Evolutionary conservation across 2,329 filamentous ascomycete species (phyloP), one percentile per base, ranked within the genome.

Genomic region (Phaeoacremonium minimum): DNA sequence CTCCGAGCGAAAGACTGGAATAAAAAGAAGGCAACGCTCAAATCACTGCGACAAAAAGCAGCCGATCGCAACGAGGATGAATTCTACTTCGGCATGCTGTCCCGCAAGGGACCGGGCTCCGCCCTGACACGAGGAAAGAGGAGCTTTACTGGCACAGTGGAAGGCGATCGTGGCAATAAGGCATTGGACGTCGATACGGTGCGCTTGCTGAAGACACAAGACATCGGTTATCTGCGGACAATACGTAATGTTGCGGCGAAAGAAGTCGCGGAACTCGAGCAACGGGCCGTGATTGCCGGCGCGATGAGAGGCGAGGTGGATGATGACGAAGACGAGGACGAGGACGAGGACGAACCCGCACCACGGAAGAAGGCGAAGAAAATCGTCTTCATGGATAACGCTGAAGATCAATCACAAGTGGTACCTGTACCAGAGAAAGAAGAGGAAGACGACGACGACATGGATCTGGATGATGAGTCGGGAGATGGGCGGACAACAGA

Each of bases 11-110:
- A 72, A 47, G 80, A 85, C 55, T 80, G 77, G 68, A 79, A 78
- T 53, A 71, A 73, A 58, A 85, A 85, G 52, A 78, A 85, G 55
- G 57, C 61, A 1, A 67, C 73, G 36, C 71, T 85, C 42, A 76
- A 77, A 52, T 61, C 61, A 18, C 73, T 85, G 33, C 69, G 71
- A 32, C 64, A 72, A 40, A 84, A 84, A 53, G 80, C 77, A 5
- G 60, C 77, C 40, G 73, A 81, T 28, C 75, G 79, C 48, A 85
- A 85, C 58, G 80, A 83, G 35, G 81, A 85, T 74, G 81, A 85
- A 52, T 85, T 85, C 60, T 83, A 83, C 64, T 83, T 77, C 52
- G 78, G 77, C 44, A 85, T 85, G 81, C 64, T 83, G 51, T 76
- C 73, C 46, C 75, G 75, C 42, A 67, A 69, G 38, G 77, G 77